phyloP scores from a whole-genome alignment of 73 alveolate species.

The Paramecium bursaria region DNA sequence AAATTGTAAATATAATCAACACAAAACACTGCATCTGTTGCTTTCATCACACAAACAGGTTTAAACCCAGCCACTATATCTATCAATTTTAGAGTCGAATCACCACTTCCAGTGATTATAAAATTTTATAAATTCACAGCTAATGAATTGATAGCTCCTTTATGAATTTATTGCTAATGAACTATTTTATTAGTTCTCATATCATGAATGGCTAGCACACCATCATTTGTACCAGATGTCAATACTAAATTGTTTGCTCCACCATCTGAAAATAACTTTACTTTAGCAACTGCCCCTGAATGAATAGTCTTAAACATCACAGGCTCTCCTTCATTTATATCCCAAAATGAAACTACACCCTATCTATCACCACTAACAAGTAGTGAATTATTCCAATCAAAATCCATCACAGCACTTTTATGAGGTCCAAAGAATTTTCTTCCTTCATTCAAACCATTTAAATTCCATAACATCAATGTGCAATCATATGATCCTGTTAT shows the following conservation, averaged over 20 bases:
- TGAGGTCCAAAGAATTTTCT: slow-evolving; percentile 87
- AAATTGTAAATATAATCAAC: slow-evolving; percentile 90
- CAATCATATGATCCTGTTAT: slow-evolving; percentile 87
- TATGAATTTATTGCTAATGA: slow-evolving; percentile 84
- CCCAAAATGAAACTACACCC: slow-evolving; percentile 94
- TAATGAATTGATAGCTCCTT: slow-evolving; percentile 91
- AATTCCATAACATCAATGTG: slow-evolving; percentile 87
- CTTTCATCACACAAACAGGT: slow-evolving; percentile 87
- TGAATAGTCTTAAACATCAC: slow-evolving; percentile 79
- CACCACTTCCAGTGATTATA: slow-evolving; percentile 96
- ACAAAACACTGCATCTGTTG: slow-evolving; percentile 97
- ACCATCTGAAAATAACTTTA: slow-evolving; percentile 91
- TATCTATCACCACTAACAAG: slow-evolving; percentile 92
- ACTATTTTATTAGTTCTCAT: slow-evolving; percentile 92
- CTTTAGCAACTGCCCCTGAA: slow-evolving; percentile 91
- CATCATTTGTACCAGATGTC: slow-evolving; percentile 96
- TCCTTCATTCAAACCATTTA: slow-evolving; percentile 75
- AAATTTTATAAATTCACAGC: slow-evolving; percentile 38
- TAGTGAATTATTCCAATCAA: slow-evolving; percentile 94
- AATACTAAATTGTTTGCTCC: slow-evolving; percentile 83
- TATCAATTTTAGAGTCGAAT: slow-evolving; percentile 85
- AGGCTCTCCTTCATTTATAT: slow-evolving; percentile 68
- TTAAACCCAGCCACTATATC: slow-evolving; percentile 89
- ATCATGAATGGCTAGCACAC: slow-evolving; percentile 88
- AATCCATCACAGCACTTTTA: slow-evolving; percentile 93